Percentiles rank a stretch among this genome's conserved stretches.
These are phyloP conservation scores for Hibiscus mutabilis DNA, from an alignment of 345 rosid species.

Conservation along the genomic window DNA sequence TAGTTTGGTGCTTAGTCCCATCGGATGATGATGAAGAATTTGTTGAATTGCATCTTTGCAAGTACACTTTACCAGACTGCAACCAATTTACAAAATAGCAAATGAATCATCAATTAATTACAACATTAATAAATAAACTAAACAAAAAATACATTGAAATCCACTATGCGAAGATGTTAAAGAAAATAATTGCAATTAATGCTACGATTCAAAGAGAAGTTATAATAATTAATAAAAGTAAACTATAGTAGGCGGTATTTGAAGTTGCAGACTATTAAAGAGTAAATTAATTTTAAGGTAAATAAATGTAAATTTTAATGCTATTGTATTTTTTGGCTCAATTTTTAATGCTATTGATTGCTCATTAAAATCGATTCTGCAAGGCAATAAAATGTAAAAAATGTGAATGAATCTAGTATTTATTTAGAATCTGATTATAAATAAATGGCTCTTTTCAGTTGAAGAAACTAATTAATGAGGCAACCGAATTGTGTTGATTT, in stretches of 20 bases:
- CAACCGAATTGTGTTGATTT: neutral
- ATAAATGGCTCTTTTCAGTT: neutral
- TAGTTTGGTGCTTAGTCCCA: slow-evolving; percentile 22
- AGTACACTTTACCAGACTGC: slow-evolving; percentile 86
- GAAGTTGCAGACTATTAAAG: neutral
- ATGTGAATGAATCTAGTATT: neutral
- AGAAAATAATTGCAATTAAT: neutral
- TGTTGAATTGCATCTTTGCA: slow-evolving; percentile 58
- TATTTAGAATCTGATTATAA: neutral
- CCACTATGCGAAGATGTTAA: neutral
- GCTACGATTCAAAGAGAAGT: neutral
- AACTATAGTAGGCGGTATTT: neutral
- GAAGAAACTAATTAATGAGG: neutral
- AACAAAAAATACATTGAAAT: neutral
- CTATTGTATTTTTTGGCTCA: no score
- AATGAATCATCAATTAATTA: neutral
- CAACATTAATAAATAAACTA: no score
- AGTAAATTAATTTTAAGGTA: neutral
- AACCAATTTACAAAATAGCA: neutral
- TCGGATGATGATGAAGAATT: slow-evolving; percentile 34
- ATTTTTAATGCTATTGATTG: no score
- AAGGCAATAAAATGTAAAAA: neutral
- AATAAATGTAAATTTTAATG: neutral
- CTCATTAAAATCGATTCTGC: neutral
- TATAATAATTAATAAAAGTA: neutral